Percentiles rank a stretch among this genome's conserved stretches.
Evolutionary conservation across 139 green algal species (phyloP).

Genomic region (Chlamydomonas eustigma): DNA sequence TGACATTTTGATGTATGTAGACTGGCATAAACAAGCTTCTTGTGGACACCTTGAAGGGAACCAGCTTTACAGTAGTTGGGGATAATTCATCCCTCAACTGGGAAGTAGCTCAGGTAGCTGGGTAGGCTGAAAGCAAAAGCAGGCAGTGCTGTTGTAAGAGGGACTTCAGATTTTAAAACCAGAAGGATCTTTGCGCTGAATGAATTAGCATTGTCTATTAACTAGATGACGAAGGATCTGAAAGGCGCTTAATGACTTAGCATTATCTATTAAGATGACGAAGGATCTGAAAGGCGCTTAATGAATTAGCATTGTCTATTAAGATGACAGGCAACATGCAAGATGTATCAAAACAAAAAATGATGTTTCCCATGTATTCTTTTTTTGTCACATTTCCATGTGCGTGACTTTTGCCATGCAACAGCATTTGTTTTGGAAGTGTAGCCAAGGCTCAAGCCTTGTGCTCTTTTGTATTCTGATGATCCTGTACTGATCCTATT

Average conservation of each 20-base stretch:
- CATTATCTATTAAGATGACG: background rate
- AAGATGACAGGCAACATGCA: background rate
- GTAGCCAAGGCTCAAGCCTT: too few species aligned
- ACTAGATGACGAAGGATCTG: background rate
- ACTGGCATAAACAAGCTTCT: constrained; percentile 6
- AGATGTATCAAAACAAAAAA: background rate
- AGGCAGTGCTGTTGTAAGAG: background rate
- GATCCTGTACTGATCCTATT: background rate
- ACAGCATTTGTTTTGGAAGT: too few species aligned
- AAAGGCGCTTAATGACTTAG: background rate
- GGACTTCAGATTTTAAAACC: background rate
- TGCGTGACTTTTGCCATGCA: background rate
- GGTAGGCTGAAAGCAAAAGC: background rate
- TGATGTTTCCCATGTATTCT: background rate
- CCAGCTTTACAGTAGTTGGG: constrained; percentile 13
- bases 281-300: background rate
- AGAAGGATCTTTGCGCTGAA: background rate
- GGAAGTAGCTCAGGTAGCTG: constrained; percentile 7
- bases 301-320: background rate
- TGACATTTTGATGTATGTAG: too few species aligned
- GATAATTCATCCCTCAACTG: constrained; percentile 4
- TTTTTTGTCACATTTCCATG: background rate
- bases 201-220: background rate
- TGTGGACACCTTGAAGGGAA: constrained; percentile 5
- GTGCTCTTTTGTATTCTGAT: too few species aligned